A percentile compares a stretch with the other conserved stretches of the same genome.
These are phyloP conservation scores for Pittosporum tobira DNA, from an alignment of 129 eudicot genomes.

Conservation along the genomic window DNA sequence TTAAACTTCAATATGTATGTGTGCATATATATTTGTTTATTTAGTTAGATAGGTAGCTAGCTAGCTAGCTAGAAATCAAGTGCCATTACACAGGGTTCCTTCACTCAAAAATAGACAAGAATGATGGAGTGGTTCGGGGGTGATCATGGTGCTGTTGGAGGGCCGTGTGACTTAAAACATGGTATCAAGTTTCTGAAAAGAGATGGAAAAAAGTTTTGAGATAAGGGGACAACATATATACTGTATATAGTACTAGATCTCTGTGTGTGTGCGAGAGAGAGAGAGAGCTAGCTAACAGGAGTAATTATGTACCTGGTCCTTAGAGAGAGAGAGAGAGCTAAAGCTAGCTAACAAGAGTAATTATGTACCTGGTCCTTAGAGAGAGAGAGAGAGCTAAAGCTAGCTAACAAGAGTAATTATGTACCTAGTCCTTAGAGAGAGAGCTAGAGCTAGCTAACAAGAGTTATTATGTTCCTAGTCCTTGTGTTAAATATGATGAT, in stretches of 20 bases:
- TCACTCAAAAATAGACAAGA: neutral
- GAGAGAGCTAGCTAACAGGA: neutral
- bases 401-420: neutral
- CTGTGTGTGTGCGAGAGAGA: neutral
- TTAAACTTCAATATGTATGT: too few relatives aligned
- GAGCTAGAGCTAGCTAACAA: too few relatives aligned
- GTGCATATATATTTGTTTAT: too few relatives aligned
- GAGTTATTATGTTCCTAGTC: neutral
- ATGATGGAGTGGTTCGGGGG: conserved; percentile 13
- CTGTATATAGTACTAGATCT: too few relatives aligned
- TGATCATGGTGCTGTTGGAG: conserved; percentile 11
- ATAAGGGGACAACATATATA: neutral
- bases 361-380: neutral
- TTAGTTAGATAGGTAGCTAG: too few relatives aligned
- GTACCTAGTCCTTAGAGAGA: neutral
- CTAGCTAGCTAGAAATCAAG: neutral
- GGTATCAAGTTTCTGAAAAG: neutral
- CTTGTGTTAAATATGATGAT: neutral
- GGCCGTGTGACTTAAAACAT: neutral
- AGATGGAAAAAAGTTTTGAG: neutral
- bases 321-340: too few relatives aligned
- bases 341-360: too few relatives aligned
- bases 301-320: too few relatives aligned
- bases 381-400: too few relatives aligned
- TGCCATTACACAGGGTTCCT: neutral